Percentiles rank a stretch among this genome's conserved stretches.
These are phyloP conservation scores for Parathielavia hyrcaniae DNA, from an alignment of 495 filamentous ascomycete genomes.

Conservation along the genomic window DNA sequence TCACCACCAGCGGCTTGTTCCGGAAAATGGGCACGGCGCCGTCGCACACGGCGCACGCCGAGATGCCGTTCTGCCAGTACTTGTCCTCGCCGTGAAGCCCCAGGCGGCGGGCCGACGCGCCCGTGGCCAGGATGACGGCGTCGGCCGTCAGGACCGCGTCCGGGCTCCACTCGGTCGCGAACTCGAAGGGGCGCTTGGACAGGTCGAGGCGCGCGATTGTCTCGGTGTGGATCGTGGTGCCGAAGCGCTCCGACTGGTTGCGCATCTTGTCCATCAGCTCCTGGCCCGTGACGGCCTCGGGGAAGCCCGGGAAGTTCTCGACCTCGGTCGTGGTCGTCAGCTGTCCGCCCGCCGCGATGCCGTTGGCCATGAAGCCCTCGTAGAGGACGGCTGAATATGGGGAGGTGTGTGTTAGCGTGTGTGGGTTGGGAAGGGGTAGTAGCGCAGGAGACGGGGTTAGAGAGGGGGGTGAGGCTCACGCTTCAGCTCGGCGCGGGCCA, in stretches of 20 bases:
- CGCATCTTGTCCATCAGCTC: slow-evolving; percentile 95
- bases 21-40: slow-evolving; percentile 96
- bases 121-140: slow-evolving; percentile 88
- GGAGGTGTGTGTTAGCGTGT: slow-evolving; percentile 8
- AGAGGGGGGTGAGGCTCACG: slow-evolving; percentile 34
- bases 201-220: slow-evolving; percentile 88
- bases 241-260: slow-evolving; percentile 82
- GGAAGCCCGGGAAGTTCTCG: slow-evolving; percentile 96
- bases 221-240: slow-evolving; percentile 84
- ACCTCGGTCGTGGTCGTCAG: slow-evolving; percentile 96
- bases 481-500: slow-evolving; percentile 85
- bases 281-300: slow-evolving; percentile 72
- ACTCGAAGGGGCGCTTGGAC: slow-evolving; percentile 78
- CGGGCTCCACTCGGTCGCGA: slow-evolving; percentile 76
- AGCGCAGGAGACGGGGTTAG: background rate
- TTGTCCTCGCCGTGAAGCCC: slow-evolving; percentile 81
- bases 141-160: slow-evolving; percentile 78
- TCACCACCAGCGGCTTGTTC: slow-evolving; percentile 90
- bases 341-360: slow-evolving; percentile 92
- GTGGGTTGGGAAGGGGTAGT: background rate
- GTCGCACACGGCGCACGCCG: slow-evolving; percentile 95
- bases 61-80: slow-evolving; percentile 96
- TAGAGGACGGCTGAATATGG: slow-evolving; percentile 67
- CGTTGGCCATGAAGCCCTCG: slow-evolving; percentile 95
- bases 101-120: slow-evolving; percentile 80